Percentiles rank a stretch among this genome's conserved stretches.
Evolutionary conservation across 2,329 filamentous ascomycete species (phyloP).

Genomic region (Neopestalotiopsis clavispora): DNA sequence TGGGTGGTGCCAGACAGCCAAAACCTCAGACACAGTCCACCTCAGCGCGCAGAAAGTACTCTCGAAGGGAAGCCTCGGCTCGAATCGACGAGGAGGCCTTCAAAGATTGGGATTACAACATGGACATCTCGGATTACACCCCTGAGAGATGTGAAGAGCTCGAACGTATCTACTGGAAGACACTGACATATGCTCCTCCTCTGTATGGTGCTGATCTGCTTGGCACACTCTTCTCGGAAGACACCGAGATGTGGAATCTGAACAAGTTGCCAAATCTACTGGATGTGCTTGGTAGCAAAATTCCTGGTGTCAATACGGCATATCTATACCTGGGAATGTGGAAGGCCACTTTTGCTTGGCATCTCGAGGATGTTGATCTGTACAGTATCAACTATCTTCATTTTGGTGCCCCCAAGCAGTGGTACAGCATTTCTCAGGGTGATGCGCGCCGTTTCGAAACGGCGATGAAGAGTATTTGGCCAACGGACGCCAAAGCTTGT

Average conservation of each 20-base stretch:
- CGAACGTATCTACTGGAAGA: conserved; percentile 96
- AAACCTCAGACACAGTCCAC: conserved; percentile 74
- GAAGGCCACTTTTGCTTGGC: conserved; percentile 99
- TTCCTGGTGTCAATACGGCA: conserved; percentile 96
- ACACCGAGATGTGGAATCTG: conserved; percentile 86
- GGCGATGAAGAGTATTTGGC: conserved; percentile 96
- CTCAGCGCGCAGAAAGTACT: conserved; percentile 86
- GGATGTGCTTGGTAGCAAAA: conserved; percentile 91
- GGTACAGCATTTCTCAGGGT: conserved; percentile 98
- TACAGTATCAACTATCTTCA: conserved; percentile 99
- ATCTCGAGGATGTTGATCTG: conserved; percentile 96
- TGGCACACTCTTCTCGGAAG: conserved; percentile 90
- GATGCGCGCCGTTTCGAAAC: conserved; percentile 92
- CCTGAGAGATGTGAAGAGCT: conserved; percentile 92
- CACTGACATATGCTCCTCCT: conserved; percentile 89
- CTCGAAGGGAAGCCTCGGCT: conserved; percentile 76
- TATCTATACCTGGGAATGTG: conserved; percentile 99
- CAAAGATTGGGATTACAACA: conserved; percentile 86
- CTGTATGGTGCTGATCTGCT: conserved; percentile 97
- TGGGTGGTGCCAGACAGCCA: conserved; percentile 53
- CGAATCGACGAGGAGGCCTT: conserved; percentile 90
- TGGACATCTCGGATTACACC: conserved; percentile 87
- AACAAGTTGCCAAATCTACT: conserved; percentile 92
- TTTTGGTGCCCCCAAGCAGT: conserved; percentile 97
- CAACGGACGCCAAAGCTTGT: conserved; percentile 91